Base-by-base conservation (phyloP, 441 rosid species). In the Adansonia gregorii region DNA sequence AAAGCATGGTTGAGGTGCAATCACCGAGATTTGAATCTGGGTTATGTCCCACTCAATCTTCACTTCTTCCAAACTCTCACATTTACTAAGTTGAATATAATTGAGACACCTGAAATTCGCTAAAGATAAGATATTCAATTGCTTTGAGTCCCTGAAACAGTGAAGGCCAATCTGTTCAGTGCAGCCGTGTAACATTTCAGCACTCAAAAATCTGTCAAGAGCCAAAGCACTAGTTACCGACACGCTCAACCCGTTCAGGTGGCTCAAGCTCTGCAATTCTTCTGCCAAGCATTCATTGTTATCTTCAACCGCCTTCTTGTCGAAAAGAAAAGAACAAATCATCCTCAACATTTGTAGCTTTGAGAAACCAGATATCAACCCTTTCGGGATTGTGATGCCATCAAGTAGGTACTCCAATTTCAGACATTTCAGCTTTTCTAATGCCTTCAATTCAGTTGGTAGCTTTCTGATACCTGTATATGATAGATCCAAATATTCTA, bases 11-110 rank as follows among this genome's bases (percentile, higher is more conserved):
- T 63, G 65, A 22, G 39, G n/a, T 59, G 22, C 39, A 59, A 22
- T 12, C 35, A 59, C 15, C 10, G 65, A 6, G 65, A 59, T 59
- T 22, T 60, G 67, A 31, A 39, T 14, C 43, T 64, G 20, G 46
- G 20, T 63, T 55, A 17, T 17, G 60, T 17, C 66, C 66, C 14
- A 24, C 8, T 61, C 66, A 14, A 2, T 61, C 41, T 63, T 63
- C 45, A 63, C 45, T 31, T 63, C 67, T 63, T 63, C 67, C 67
- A 63, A 63, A 63, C 67, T 63, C 41, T 31, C 9, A 27, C 67
- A 63, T 1, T 45, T 19, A 8, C 31, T 10, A 17, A 45, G 27
- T 5, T 45, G 3, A 8, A 67, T 1, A 24, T 10, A 63, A 27
- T 12, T 5, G 31, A 63, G 17, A 61, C 19, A 4, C 10, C 31